Evolutionary conservation across 2,329 filamentous ascomycete genomes (phyloP), one percentile per base, ranked within the genome.

Genomic region (Pyrenochaeta sp.): DNA sequence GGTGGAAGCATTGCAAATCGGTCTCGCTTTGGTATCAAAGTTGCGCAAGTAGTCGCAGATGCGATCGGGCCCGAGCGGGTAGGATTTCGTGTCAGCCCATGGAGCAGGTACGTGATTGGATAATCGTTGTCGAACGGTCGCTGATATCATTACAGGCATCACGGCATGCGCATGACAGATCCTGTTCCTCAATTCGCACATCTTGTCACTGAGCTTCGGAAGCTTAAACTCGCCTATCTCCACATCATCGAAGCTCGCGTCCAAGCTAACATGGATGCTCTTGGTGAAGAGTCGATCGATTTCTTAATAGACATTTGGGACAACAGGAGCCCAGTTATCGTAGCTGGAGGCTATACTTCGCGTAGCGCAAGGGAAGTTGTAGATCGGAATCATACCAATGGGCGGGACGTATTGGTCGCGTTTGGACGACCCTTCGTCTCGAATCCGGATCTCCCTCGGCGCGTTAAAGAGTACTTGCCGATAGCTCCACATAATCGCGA

Each of bases 141-240:
- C 19, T 19, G 19, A 19, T 19, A 19, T 19, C 19, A 19, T 19
- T 19, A 19, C 19, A 19, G 19, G 19, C 19, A 19, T 19, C 85
- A 90, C 57, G 83, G 82, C 30, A 88, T 91, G 88, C 74, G 79
- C 36, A 90, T 90, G 85, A 65, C 74, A 0, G 81, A 91, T 49
- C 87, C 63, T 3, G 27, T 50, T n/a, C 48, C 48, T 5, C 48
- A 50, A 15, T 50, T 50, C 37, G 15, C 22, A 30, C 34, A 50
- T 27, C 9, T 50, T 27, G 27, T 40, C 3, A 27, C 6, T n/a
- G 40, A 42, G 13, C 12, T 36, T 5, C 7, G 24, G n/a, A 3
- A 79, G 39, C 69, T 87, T 0, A 78, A 81, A 1, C 74, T 91
- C 22, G 83, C 86, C 5, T 39, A 76, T 70, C n/a, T 74, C 68